phyloP scores from a whole-genome alignment of 192 early-diverging fungal species.

The Phycomyces nitens region DNA sequence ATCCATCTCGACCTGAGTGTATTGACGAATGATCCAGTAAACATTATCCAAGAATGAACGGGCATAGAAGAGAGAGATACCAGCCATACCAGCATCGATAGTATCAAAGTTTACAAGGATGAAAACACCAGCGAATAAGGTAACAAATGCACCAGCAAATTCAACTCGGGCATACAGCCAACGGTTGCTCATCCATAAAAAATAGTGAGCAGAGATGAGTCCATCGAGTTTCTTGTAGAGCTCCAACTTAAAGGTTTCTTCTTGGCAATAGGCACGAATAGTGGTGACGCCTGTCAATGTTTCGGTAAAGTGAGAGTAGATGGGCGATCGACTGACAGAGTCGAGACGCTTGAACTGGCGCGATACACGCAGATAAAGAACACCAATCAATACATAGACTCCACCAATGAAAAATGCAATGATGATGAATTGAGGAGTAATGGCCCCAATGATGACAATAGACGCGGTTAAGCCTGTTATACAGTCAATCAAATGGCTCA shows the following conservation, averaged over 20 bases:
- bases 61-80: conserved; percentile 80
- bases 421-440: conserved; percentile 73
- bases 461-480: conserved; percentile 51
- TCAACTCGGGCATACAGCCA: conserved; percentile 89
- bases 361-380: conserved; percentile 70
- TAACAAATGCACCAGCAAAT: conserved; percentile 68
- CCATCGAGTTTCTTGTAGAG: conserved; percentile 60
- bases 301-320: conserved; percentile 82
- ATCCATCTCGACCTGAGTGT: conserved; percentile 81
- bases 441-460: conserved; percentile 56
- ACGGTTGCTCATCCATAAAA: conserved; percentile 82
- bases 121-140: conserved; percentile 65
- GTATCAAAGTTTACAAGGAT: conserved; percentile 47
- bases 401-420: conserved; percentile 53
- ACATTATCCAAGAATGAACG: conserved; percentile 78
- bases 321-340: conserved; percentile 68
- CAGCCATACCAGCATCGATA: conserved; percentile 85
- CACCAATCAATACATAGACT: conserved; percentile 60
- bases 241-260: conserved; percentile 61
- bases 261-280: conserved; percentile 79
- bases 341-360: conserved; percentile 90
- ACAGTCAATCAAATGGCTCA: conserved; percentile 48
- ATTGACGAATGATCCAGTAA: conserved; percentile 79
- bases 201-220: conserved; percentile 85
- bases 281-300: conserved; percentile 71